phyloP scores from a whole-genome alignment of 306 rosid genomes.

The Medicago ruthenica region DNA sequence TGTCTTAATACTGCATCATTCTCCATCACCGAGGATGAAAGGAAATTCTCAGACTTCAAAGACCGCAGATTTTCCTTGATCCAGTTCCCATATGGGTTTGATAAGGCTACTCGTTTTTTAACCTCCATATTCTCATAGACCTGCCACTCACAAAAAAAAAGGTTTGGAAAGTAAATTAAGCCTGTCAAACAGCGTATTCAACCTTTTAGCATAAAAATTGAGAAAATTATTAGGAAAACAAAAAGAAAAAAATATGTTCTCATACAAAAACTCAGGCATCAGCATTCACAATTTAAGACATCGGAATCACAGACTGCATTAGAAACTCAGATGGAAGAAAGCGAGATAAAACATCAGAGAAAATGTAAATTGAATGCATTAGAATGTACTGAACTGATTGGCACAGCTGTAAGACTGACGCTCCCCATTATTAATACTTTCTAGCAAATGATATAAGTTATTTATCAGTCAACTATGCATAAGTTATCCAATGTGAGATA shows the following conservation, averaged over 20 bases:
- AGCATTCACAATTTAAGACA: slow-evolving; percentile 36
- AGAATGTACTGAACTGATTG: slow-evolving; percentile 8
- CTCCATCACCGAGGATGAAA: slow-evolving; percentile 75
- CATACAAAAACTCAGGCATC: slow-evolving; percentile 10
- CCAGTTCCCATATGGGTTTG: slow-evolving; percentile 94
- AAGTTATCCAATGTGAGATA: slow-evolving; percentile 8
- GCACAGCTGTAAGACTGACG: background rate
- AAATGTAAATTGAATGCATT: slow-evolving; percentile 7
- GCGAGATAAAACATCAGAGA: background rate
- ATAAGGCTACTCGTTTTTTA: slow-evolving; percentile 86
- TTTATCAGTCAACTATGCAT: slow-evolving; percentile 19
- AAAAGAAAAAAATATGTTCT: slow-evolving; percentile 10
- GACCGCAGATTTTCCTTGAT: slow-evolving; percentile 79
- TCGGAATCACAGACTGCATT: slow-evolving; percentile 14
- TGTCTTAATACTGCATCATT: slow-evolving; percentile 78
- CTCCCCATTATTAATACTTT: slow-evolving; percentile 16
- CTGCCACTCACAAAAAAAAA: slow-evolving; percentile 53
- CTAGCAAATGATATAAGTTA: slow-evolving; percentile 15
- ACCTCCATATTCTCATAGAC: slow-evolving; percentile 97
- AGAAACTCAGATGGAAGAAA: background rate
- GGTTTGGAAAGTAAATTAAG: slow-evolving; percentile 40
- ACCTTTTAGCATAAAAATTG: slow-evolving; percentile 16
- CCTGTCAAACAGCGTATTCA: slow-evolving; percentile 7
- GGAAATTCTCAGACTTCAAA: slow-evolving; percentile 77
- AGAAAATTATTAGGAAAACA: background rate